Evolutionary conservation across 495 filamentous ascomycete genomes (phyloP), one percentile per base, ranked within the genome.

Genomic region (Hapsidospora chrysogenum): DNA sequence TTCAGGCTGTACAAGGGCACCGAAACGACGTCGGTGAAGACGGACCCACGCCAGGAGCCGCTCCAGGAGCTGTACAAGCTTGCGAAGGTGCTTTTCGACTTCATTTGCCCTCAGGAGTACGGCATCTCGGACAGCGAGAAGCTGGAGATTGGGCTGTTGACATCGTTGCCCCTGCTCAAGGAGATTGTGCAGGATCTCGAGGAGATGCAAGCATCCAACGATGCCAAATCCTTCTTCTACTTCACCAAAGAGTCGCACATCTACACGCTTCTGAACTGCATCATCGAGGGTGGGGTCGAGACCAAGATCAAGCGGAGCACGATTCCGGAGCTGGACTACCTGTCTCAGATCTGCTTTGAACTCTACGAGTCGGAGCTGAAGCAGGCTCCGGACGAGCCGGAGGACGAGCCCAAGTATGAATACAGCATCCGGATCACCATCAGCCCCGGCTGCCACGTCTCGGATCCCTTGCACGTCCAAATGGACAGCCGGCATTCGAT

Each of bases 161-260:
- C 89, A 2, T 87, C 83, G 6, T 67, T 97, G 8, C 92, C 89
- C 5, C 60, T 97, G 25, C 70, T 97, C 22, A 85, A 85, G 56
- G 89, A 95, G 56, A 93, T 97, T 49, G 89, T 97, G 7, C 74
- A 79, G 45, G 85, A 96, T 49, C 66, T 97, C n/a, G 89, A 97
- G 58, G 85, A 94, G 51, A 82, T 96, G 43, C 89, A 96, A 56
- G 87, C 89, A 3, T 86, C 80, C 0, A 72, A 82, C 32, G 80
- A 86, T 50, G 85, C 85, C 14, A 95, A 95, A 48, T 85, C 78
- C 3, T 95, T 95, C 61, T 77, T 96, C 61, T 97, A 97, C 58
- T 97, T 97, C 52, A 97, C 89, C 18, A 97, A 97, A 51, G 89
- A 97, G 60, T 89, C 81, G 4, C 89, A 97, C 46, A 95, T 97